phyloP scores from a whole-genome alignment of 2,329 filamentous ascomycete species.

The Byssochlamys sp. region DNA sequence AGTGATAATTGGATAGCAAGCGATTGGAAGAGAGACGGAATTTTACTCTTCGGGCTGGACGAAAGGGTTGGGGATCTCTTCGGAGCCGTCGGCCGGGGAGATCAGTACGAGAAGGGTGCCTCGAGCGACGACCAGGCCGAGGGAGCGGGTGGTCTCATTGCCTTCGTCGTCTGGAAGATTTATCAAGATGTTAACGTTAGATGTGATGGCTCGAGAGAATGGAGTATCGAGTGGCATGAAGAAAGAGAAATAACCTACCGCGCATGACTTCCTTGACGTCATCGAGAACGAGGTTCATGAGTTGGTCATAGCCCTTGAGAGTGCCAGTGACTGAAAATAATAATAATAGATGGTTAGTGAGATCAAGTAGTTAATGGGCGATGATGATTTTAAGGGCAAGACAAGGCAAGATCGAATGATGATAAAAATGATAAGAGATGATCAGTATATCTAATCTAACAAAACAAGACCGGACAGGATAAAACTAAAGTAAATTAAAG shows the following conservation, averaged over 20 bases:
- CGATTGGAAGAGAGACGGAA: not conserved
- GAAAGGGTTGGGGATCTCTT: slow-evolving; percentile 93
- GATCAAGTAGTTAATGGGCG: no score
- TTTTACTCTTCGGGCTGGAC: slow-evolving; percentile 57
- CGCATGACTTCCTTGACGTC: slow-evolving; percentile 82
- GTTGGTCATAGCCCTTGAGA: slow-evolving; percentile 88
- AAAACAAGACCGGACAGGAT: no score
- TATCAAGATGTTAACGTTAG: no score
- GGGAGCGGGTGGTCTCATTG: slow-evolving; percentile 68
- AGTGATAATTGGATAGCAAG: not conserved
- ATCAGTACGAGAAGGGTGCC: slow-evolving; percentile 89
- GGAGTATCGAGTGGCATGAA: not conserved
- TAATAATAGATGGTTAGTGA: slow-evolving; percentile 4
- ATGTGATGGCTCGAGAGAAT: not conserved
- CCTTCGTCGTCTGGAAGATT: slow-evolving; percentile 69
- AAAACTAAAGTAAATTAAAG: no score
- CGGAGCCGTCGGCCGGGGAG: slow-evolving; percentile 85
- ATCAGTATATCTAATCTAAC: not conserved
- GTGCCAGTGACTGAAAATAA: slow-evolving; percentile 63
- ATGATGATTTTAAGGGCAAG: not conserved
- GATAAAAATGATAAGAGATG: not conserved
- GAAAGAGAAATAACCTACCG: slow-evolving; percentile 47
- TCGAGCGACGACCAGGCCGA: slow-evolving; percentile 80
- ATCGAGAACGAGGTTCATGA: slow-evolving; percentile 96
- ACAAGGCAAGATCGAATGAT: not conserved